These are phyloP conservation scores for Myochromella boudieri DNA, from an alignment of 768 basidiomycete genomes.

Conservation along the genomic window DNA sequence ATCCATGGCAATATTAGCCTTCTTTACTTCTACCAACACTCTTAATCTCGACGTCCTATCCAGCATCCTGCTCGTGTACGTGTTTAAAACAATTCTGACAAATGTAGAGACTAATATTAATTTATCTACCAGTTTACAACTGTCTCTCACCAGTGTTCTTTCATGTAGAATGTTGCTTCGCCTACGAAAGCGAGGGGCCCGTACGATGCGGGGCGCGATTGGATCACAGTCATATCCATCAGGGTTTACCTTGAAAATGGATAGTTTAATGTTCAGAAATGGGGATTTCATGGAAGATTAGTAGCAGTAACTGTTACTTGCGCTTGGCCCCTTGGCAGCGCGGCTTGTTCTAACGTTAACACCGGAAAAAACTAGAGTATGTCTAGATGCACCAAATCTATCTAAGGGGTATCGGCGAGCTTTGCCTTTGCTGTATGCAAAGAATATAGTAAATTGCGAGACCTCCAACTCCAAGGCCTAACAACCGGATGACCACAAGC, in stretches of 20 bases:
- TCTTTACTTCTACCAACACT: no score
- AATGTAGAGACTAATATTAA: neutral
- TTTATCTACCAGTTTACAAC: conserved; percentile 1
- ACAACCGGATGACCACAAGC: conserved; percentile 32
- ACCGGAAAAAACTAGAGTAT: no score
- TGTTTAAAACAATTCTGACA: no score
- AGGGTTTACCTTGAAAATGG: neutral
- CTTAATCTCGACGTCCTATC: no score
- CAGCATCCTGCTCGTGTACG: conserved; percentile 2
- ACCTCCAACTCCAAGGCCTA: conserved; percentile 27
- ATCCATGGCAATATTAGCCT: no score
- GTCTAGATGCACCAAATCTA: no score
- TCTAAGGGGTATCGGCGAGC: no score
- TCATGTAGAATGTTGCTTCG: conserved; percentile 8
- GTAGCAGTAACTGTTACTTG: no score
- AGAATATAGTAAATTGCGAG: conserved; percentile 30
- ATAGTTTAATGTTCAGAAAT: neutral
- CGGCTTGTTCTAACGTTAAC: no score
- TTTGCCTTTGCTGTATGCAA: conserved; percentile 14
- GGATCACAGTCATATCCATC: neutral
- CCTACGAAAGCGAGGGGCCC: conserved; percentile 1
- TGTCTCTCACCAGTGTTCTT: conserved; percentile 4
- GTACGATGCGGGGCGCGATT: neutral
- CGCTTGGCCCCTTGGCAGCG: no score
- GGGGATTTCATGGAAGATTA: neutral